Base-by-base conservation (phyloP, 441 rosid species). In the Populus hybrid region DNA sequence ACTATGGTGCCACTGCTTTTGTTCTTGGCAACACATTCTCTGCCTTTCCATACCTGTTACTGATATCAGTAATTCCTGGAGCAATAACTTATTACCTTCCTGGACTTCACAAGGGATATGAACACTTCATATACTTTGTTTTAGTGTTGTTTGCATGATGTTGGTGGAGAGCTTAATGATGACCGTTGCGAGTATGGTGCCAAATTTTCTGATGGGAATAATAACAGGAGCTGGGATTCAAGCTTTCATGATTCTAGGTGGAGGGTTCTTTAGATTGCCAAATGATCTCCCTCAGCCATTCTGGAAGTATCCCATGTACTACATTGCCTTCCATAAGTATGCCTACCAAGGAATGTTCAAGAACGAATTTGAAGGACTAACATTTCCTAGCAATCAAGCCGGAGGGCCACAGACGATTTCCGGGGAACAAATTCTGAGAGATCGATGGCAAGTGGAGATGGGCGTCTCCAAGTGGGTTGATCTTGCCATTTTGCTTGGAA, bases 81-180 rank as follows among this genome's bases (percentile, higher is more conserved):
- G 87, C 85, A 4, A 76, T 89, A 20, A 76, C 88, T 0, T 90
- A 89, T 71, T 89, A 67, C 72, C 81, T 87, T 10, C 83, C 82
- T 1, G 89, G 87, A 23, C 91, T 90, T 34, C 94, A 85, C 3
- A 80, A 40, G 59, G 73, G 83, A 40, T 5, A 76, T 2, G 84
- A 80, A 28, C 92, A 86, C 73, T 89, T 86, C 32, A 36, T 24
- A 10, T 88, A 80, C 83, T 90, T 89, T 10, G 65, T 79, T 0
- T 16, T 81, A 1, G 42, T 78, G 2, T 74, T 90, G 26, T 90
- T 86, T 10, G 83, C 75, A 82, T 84, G 88, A 70, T 79, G 77
- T 73, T 89, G 18, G 89, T 90, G 1, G 92, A 90, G 81, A 90
- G 94, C 85, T 32, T 90, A 18, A 90, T 90, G 90, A 87, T 90